Evolutionary conservation across 1,139 yeast genomes (phyloP), one percentile per base, ranked within the genome.

Genomic region (Saccharomyces pastorianus): DNA sequence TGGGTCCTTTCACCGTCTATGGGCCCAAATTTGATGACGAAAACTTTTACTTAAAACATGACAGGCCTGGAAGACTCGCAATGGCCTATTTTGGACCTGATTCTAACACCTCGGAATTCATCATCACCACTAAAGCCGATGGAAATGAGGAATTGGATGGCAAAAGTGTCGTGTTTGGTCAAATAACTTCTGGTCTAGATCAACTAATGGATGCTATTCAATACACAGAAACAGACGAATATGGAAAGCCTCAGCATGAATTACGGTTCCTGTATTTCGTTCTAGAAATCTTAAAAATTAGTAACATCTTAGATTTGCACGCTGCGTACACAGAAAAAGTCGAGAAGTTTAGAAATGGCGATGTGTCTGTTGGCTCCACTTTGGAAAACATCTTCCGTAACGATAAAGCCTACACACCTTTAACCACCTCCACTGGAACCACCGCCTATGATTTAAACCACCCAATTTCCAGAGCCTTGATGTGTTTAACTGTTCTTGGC

Each of bases 61-160:
- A 78, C 70, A 80, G 76, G 70, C 78, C 82, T 48, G 91, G 91
- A 58, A 79, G 88, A 70, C 71, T 85, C 59, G 79, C 87, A 52
- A 85, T 85, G 88, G 85, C 85, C 66, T 78, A 84, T 51, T 90
- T 89, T 56, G 90, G 90, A 56, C 82, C 83, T 61, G 80, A 84
- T 74, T 80, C 88, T 65, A 85, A 84, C 66, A 88, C 88, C 32
- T 82, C 88, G 27, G 90, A 85, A 71, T 86, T 85, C 70, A 82
- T 82, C 72, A 79, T 83, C 66, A 81, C 85, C 57, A 81, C 87
- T 9, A 78, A 75, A 7, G 69, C 76, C 23, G 80, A 85, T 20
- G 67, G 73, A 26, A 78, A 81, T 79, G 76, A 85, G 53, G 86
- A 95, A 90, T 75, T 84, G 62, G 80, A 84, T 68, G 82, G 81